Percentiles rank a stretch among this genome's conserved stretches.
These are phyloP conservation scores for Solanum hybrid DNA, from an alignment of 305 asterid genomes.

Conservation along the genomic window DNA sequence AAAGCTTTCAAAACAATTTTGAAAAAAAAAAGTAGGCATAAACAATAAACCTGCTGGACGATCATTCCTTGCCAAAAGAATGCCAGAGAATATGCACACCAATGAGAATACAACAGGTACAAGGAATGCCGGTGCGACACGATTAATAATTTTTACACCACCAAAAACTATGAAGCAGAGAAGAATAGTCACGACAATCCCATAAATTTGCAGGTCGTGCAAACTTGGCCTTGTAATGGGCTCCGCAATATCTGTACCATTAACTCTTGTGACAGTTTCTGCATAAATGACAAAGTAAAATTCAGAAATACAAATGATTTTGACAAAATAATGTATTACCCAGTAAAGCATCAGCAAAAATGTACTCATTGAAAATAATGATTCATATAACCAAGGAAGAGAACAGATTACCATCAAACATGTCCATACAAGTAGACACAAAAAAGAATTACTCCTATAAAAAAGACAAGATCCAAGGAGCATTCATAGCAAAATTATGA, in stretches of 20 bases:
- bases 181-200: slow-evolving; percentile 84
- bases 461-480: slow-evolving; percentile 3
- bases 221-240: slow-evolving; percentile 85
- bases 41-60: slow-evolving; percentile 56
- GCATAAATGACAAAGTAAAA: slow-evolving; percentile 25
- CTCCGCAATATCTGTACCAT: slow-evolving; percentile 68
- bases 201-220: slow-evolving; percentile 95
- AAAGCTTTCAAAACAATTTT: not conserved
- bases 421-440: not conserved
- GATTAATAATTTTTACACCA: slow-evolving; percentile 93
- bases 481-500: not conserved
- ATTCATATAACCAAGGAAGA: not conserved
- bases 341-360: not conserved
- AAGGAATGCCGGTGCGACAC: slow-evolving; percentile 98
- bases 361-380: not conserved
- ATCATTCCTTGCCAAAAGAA: slow-evolving; percentile 64
- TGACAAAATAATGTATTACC: slow-evolving; percentile 2
- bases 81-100: slow-evolving; percentile 80
- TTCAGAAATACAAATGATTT: slow-evolving; percentile 17
- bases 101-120: slow-evolving; percentile 80
- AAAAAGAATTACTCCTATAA: not conserved
- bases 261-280: slow-evolving; percentile 63
- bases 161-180: slow-evolving; percentile 97
- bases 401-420: not conserved
- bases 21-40: not conserved